Evolutionary conservation across 2,329 filamentous ascomycete species (phyloP).

Genomic region (Raffaelea arxii): DNA sequence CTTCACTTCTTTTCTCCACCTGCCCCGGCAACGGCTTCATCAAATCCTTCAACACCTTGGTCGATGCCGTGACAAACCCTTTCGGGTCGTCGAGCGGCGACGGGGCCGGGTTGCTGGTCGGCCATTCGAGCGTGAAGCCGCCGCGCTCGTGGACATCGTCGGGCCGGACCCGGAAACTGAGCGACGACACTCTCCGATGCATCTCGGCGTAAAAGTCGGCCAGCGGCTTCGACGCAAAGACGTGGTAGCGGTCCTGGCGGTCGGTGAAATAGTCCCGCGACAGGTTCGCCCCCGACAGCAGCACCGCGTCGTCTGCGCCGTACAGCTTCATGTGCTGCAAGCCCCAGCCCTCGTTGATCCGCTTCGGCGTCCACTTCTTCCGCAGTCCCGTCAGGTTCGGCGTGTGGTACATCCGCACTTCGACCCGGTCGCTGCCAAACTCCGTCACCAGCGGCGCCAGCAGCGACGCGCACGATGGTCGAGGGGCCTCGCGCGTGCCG

Average conservation of each 20-base stretch:
- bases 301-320: constrained; percentile 88
- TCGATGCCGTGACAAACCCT: constrained; percentile 61
- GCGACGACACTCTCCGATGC: constrained; percentile 64
- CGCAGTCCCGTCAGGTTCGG: constrained; percentile 83
- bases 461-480: constrained; percentile 79
- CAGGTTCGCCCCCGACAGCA: constrained; percentile 90
- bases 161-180: constrained; percentile 74
- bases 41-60: constrained; percentile 55
- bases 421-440: constrained; percentile 75
- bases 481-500: constrained; percentile 81
- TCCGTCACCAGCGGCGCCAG: constrained; percentile 74
- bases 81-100: constrained; percentile 62
- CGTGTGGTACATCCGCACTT: constrained; percentile 96
- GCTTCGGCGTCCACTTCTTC: constrained; percentile 73
- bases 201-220: constrained; percentile 75
- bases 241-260: constrained; percentile 86
- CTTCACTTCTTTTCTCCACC: no score
- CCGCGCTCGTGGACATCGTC: constrained; percentile 37
- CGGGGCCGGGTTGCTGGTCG: constrained; percentile 59
- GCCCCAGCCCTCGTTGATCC: constrained; percentile 97
- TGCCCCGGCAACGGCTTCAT: constrained; percentile 40
- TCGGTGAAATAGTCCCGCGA: constrained; percentile 95
- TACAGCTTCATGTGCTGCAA: constrained; percentile 99
- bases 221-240: constrained; percentile 71
- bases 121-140: constrained; percentile 63